phyloP scores from a whole-genome alignment of 2,329 filamentous ascomycete genomes.

The Aspergillus oerlinghausenensis region DNA sequence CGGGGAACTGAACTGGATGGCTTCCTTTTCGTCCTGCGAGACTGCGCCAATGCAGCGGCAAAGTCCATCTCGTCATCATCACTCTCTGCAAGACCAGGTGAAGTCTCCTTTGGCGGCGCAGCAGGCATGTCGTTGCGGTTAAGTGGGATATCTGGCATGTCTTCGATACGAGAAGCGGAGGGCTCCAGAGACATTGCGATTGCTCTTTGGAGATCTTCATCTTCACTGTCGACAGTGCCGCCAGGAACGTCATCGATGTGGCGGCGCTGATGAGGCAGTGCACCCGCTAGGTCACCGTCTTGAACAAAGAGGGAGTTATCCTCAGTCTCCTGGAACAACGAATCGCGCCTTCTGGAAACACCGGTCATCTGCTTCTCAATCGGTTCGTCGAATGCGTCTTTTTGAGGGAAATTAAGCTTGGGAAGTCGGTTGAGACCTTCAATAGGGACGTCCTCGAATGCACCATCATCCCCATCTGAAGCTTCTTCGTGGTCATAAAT shows the following conservation, averaged over 20 bases:
- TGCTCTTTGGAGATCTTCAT: conserved; percentile 72
- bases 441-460: conserved; percentile 89
- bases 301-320: conserved; percentile 56
- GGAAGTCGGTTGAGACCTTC: conserved; percentile 83
- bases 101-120: conserved; percentile 20
- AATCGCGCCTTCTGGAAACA: conserved; percentile 31
- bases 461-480: conserved; percentile 62
- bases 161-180: conserved; percentile 27
- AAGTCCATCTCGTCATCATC: conserved; percentile 76
- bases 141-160: conserved; percentile 30
- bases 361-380: conserved; percentile 27
- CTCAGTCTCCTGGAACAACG: conserved; percentile 27
- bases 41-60: conserved; percentile 68
- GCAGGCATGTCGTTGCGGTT: conserved; percentile 46
- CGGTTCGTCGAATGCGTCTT: conserved; percentile 34
- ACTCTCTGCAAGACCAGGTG: conserved; percentile 44
- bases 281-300: conserved; percentile 37
- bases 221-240: conserved; percentile 46
- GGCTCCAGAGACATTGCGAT: conserved; percentile 76
- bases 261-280: background rate
- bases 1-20: conserved; percentile 42
- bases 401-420: conserved; percentile 47
- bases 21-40: conserved; percentile 56
- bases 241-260: conserved; percentile 57
- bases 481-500: conserved; percentile 57